phyloP scores from a whole-genome alignment of 257 asterid species.

The Avicennia marina region DNA sequence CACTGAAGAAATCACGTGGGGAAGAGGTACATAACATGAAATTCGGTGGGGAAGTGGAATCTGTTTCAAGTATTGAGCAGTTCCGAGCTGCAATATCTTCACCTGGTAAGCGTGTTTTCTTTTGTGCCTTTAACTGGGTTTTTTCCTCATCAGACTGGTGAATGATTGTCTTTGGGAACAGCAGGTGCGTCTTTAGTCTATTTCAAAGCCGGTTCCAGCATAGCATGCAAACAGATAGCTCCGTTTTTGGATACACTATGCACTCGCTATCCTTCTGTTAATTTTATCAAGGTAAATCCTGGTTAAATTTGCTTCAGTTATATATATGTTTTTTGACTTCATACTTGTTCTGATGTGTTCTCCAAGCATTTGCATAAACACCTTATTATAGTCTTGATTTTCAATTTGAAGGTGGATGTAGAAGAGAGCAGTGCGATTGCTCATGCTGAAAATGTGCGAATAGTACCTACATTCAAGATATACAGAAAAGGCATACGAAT shows the following conservation, averaged over 20 bases:
- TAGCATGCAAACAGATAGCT: constrained; percentile 61
- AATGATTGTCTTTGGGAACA: constrained; percentile 21
- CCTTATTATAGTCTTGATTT: not conserved
- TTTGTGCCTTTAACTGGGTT: not conserved
- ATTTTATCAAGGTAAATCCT: constrained; percentile 65
- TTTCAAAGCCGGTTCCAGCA: constrained; percentile 43
- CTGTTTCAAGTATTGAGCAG: constrained; percentile 61
- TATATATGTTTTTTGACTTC: not conserved
- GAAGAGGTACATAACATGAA: constrained; percentile 74
- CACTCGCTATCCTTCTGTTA: constrained; percentile 59
- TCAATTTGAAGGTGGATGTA: constrained; percentile 56
- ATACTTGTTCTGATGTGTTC: not conserved
- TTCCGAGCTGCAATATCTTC: constrained; percentile 74
- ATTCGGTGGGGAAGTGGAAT: constrained; percentile 79
- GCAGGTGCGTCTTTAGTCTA: constrained; percentile 80
- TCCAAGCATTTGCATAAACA: not conserved
- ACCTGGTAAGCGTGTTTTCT: constrained; percentile 41
- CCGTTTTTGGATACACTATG: constrained; percentile 62
- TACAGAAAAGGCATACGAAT: constrained; percentile 42
- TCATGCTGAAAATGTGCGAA: constrained; percentile 44
- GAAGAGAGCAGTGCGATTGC: constrained; percentile 45
- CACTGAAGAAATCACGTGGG: constrained; percentile 68
- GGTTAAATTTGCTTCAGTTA: not conserved
- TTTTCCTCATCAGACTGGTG: constrained; percentile 1
- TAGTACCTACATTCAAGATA: constrained; percentile 61